phyloP scores from a whole-genome alignment of 2,329 filamentous ascomycete species.

The Ascosphaera aggregata region DNA sequence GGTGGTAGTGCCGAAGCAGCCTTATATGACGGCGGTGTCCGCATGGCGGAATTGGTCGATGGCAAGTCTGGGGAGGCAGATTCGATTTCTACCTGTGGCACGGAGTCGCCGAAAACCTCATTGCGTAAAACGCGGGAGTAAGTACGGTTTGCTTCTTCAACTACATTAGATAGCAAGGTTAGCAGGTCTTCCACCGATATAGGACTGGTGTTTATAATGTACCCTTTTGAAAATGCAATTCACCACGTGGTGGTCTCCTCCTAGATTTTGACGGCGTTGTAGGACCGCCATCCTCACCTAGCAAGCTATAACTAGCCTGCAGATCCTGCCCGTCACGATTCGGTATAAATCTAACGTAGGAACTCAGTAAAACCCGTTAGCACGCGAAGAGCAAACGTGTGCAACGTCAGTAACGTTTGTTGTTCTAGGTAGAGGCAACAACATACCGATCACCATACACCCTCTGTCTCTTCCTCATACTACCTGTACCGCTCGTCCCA shows the following conservation, averaged over 20 bases:
- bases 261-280: slow-evolving; percentile 71
- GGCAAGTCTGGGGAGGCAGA: slow-evolving; percentile 34
- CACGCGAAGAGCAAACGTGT: not conserved
- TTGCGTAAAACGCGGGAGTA: slow-evolving; percentile 72
- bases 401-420: not conserved
- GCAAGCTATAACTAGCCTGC: slow-evolving; percentile 72
- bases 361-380: not conserved
- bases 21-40: slow-evolving; percentile 52
- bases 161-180: slow-evolving; percentile 19
- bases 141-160: slow-evolving; percentile 83
- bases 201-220: slow-evolving; percentile 19
- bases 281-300: slow-evolving; percentile 83
- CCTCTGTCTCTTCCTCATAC: slow-evolving; percentile 43
- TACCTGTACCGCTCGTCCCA: too few relatives aligned
- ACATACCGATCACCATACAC: slow-evolving; percentile 38
- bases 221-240: slow-evolving; percentile 89
- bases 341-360: slow-evolving; percentile 56
- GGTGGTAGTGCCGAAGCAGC: slow-evolving; percentile 41
- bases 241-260: slow-evolving; percentile 66
- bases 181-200: slow-evolving; percentile 1
- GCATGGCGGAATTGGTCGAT: slow-evolving; percentile 24
- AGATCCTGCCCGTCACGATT: slow-evolving; percentile 83
- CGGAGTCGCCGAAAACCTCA: slow-evolving; percentile 76
- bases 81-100: slow-evolving; percentile 55
- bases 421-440: not conserved